Conservation (phyloP, 2,329 filamentous ascomycete species). For the Arthrocladium fulminans region DNA sequence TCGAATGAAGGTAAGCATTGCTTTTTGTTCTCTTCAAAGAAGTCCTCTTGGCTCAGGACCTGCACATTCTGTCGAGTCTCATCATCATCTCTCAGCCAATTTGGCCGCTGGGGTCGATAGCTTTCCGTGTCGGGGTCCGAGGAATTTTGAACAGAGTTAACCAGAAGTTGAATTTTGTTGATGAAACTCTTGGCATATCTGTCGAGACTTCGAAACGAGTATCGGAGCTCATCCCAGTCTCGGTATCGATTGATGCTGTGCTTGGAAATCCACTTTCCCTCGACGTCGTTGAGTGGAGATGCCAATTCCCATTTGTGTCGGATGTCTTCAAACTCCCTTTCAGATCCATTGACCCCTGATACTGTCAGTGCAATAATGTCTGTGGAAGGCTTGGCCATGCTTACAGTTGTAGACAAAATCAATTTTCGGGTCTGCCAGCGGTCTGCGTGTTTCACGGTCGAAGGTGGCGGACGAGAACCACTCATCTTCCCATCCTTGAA, state of each 20-base stretch:
- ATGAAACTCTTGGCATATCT: conserved; percentile 13
- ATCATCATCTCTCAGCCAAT: conserved; percentile 14
- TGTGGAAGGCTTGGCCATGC: neutral
- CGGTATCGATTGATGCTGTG: conserved; percentile 17
- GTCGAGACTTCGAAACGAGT: conserved; percentile 15
- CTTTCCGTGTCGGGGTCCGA: conserved; percentile 4
- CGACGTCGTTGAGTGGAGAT: conserved; percentile 15
- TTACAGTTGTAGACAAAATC: conserved; percentile 18
- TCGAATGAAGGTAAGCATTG: conserved; percentile 17
- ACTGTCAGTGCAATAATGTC: neutral
- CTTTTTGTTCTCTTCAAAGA: conserved; percentile 14
- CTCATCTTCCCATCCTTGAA: conserved; percentile 18
- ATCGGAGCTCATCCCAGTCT: conserved; percentile 18
- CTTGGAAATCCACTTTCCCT: conserved; percentile 15
- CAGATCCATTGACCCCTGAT: conserved; percentile 15
- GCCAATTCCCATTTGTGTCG: conserved; percentile 13
- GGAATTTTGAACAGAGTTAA: conserved; percentile 14
- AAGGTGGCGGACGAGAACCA: conserved; percentile 14
- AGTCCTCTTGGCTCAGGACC: conserved; percentile 16
- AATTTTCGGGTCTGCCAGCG: conserved; percentile 15
- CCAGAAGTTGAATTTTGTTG: conserved; percentile 17
- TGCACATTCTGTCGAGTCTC: conserved; percentile 11
- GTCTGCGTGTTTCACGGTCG: conserved; percentile 13
- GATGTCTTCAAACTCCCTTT: conserved; percentile 14
- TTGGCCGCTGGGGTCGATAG: conserved; percentile 9